These are phyloP conservation scores for Sanghuangporus sanghuang DNA, from an alignment of 1,284 basidiomycete species.

Conservation along the genomic window DNA sequence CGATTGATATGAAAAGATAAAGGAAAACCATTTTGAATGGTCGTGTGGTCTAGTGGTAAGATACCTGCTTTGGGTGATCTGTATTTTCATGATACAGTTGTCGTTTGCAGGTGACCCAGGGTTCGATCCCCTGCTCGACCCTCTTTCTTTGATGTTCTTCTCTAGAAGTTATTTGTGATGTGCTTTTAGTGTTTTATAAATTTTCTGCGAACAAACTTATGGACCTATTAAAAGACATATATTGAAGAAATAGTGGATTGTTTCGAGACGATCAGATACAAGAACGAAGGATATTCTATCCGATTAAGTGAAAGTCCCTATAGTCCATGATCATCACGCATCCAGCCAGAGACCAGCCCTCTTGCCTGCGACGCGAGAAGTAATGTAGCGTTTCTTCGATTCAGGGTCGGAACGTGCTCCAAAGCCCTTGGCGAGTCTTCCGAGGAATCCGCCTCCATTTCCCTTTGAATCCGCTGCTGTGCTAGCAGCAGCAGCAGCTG, in stretches of 20 bases:
- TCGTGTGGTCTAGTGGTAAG: constrained; percentile 46
- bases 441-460: neutral
- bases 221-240: too few relatives aligned
- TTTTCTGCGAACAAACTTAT: too few relatives aligned
- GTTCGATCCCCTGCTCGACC: constrained; percentile 45
- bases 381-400: constrained; percentile 12
- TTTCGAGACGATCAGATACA: too few relatives aligned
- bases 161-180: neutral
- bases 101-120: constrained; percentile 41
- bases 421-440: neutral
- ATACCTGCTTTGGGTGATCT: constrained; percentile 43
- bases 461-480: neutral
- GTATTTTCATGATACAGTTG: neutral
- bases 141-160: constrained; percentile 19
- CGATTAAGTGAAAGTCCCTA: too few relatives aligned
- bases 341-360: constrained; percentile 9
- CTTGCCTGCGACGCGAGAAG: constrained; percentile 13
- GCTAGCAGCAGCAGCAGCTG: neutral
- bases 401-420: neutral
- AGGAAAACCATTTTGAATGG: constrained; percentile 17
- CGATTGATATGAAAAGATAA: too few relatives aligned
- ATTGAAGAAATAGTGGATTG: too few relatives aligned
- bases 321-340: neutral
- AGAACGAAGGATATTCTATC: too few relatives aligned
- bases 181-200: too few relatives aligned